Base-by-base conservation (phyloP, 495 filamentous ascomycete species). In the Clohesyomyces aquaticus region DNA sequence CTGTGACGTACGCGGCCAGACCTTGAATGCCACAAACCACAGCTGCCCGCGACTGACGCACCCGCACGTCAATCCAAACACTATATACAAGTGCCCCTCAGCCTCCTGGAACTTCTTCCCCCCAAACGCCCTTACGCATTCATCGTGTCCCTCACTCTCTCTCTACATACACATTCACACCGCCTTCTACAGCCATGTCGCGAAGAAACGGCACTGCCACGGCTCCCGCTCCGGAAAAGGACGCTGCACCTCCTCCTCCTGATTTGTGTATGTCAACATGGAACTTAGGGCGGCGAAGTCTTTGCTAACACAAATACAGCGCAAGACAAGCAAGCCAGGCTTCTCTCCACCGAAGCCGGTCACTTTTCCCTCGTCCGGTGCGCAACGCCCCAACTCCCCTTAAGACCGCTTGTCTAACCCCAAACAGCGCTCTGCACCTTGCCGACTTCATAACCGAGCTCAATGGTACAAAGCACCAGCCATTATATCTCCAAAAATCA, bases 371-470 rank as follows among this genome's bases (percentile, higher is more conserved):
- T 91, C 78, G 79, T 90, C 57, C 85, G 83, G 32, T 38, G 32
- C 32, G 32, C 32, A 38, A 6, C 6, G 32, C n/a, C n/a, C n/a
- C 6, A 38, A 38, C 6, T 14, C 32, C 32, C 6, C 32, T 6
- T 14, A 38, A 14, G 6, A 38, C 6, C 14, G 32, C 32, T 38
- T 38, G 6, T 38, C 32, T 38, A 38, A 38, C 32, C 6, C 14
- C 32, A 14, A 6, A 38, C 32, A 38, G 32, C 73, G 91, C 93
- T 60, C 81, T 98, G 63, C 94, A 98, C 73, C 84, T 98, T 60
- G 94, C 94, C 18, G 94, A 98, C 77, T 79, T 95, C 43, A 96
- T 98, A 69, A 98, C 94, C 25, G 91, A 95, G 72, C 77, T 98
- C 46, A 98, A 98, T 76, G 92, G 93, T 96, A 81, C 66, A 68